Evolutionary conservation across 1,284 basidiomycete genomes (phyloP).

Genomic region (Leccinum pachyderme): DNA sequence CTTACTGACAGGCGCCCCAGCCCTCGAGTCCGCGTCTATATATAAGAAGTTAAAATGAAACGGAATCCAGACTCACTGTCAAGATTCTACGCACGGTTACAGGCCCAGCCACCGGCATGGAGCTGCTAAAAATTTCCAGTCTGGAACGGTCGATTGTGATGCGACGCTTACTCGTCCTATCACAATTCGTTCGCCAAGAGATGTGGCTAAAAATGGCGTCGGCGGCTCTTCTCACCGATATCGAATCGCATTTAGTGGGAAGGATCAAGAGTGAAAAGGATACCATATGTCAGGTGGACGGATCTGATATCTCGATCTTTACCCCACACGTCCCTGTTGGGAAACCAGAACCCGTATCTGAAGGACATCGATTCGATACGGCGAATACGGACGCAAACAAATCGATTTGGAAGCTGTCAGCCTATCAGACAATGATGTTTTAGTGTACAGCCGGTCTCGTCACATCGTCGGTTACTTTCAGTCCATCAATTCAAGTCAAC

Average conservation of each 20-base stretch:
- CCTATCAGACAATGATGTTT: not conserved
- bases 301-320: conserved; percentile 12
- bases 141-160: conserved; percentile 11
- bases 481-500: not conserved
- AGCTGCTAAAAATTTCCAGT: not conserved
- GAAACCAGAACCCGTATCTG: not conserved
- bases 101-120: not conserved
- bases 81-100: not conserved
- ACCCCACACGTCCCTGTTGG: not conserved
- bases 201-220: not conserved
- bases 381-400: not conserved
- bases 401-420: not conserved
- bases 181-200: not conserved
- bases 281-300: not conserved
- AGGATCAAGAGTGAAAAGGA: not conserved
- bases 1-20: not conserved
- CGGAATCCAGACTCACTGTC: conserved; percentile 1
- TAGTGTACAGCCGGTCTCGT: not conserved
- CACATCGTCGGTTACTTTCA: not conserved
- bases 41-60: not conserved
- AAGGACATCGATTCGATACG: not conserved
- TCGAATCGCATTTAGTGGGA: not conserved
- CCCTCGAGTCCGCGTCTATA: not conserved
- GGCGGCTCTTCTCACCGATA: not conserved
- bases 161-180: not conserved